Evolutionary conservation across 805 yeast species (phyloP), one percentile per base, ranked within the genome.

Genomic region (Teunomyces barrocoloradensis): DNA sequence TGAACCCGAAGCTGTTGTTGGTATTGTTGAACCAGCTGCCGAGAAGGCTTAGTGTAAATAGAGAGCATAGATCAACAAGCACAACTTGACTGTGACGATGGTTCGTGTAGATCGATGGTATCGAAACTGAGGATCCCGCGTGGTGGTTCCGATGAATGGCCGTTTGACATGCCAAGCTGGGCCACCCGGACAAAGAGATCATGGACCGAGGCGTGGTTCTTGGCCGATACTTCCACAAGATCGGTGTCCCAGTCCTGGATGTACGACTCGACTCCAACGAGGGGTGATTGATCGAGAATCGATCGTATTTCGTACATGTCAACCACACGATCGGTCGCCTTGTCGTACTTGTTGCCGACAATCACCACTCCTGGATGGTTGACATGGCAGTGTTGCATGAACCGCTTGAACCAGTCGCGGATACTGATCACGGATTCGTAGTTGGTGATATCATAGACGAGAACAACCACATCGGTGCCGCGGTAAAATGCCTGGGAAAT

Each of bases 401-500:
- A 79, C 29, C 77, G 66, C n/a, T 63, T 49, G 44, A 78, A 68
- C 85, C 85, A 72, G 50, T 60, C 68, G 29, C 68, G 65, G 28
- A 79, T 56, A 56, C 77, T 71, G 42, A 78, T 65, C 45, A 79
- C 77, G 17, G 74, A 68, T 56, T 77, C 80, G 47, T 79, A 75
- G 53, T 73, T 75, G 45, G 82, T 75, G 32, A 78, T 64, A 59
- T 80, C 85, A 55, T 78, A 80, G 15, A 79, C 80, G 37, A 80
- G 55, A 6, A 80, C 68, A 4, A 75, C 81, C 15, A 79, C 77
- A 54, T 80, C 84, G 0, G 84, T 73, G 6, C 85, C 85, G 34
- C 85, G 62, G 59, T 80, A 80, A 53, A 80, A 80, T 4, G 82
- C 79, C 56, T 74, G 77, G 9, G 78, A 70, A 27, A 78, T 75